Evolutionary conservation across 768 basidiomycete species (phyloP), one percentile per base, ranked within the genome.

Genomic region (Termitomyces sp.): DNA sequence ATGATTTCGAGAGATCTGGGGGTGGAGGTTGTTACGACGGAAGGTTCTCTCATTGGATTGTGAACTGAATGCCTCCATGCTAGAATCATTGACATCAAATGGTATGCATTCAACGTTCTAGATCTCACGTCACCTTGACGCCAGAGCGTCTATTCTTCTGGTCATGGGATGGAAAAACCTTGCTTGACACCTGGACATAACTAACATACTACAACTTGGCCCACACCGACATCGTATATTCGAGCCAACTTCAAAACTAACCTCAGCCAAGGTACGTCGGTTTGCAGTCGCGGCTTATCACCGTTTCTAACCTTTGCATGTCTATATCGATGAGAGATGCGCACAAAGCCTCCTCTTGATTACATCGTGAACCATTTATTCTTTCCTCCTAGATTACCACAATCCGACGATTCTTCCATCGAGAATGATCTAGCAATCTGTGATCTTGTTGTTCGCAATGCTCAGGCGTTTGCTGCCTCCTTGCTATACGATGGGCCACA

Each of bases 331-430:
- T 39, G 11, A 54, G 7, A n/a, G 39, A 60, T 60, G 59, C 8
- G 7, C n/a, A 9, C 33, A 2, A 36, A 53, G 12, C 35, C 51
- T 38, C 61, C 45, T 7, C 53, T 71, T 22, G 36, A 65, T 15
- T 83, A 79, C 63, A 64, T 74, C 35, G 55, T 80, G 12, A 74
- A 75, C 7, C 82, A 83, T 53, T 69, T 83, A 0, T 80, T 82
- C 62, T 63, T 75, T 8, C 82, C 81, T 3, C 74, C 78, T 1
- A 71, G 70, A 42, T 69, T 81, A 5, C 81, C 81, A 0, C 73
- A 74, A 42, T 60, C 67, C 6, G 70, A 76, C 15, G 79, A 82
- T 58, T 60, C 67, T 18, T 54, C 24, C 0, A 49, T 61, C 4
- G 9, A 53, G 12, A 66, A 69, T 7, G 74, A 80, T 6, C 56